Base-by-base conservation (phyloP, 1,139 yeast genomes). In the Geotrichum klebahnii region DNA sequence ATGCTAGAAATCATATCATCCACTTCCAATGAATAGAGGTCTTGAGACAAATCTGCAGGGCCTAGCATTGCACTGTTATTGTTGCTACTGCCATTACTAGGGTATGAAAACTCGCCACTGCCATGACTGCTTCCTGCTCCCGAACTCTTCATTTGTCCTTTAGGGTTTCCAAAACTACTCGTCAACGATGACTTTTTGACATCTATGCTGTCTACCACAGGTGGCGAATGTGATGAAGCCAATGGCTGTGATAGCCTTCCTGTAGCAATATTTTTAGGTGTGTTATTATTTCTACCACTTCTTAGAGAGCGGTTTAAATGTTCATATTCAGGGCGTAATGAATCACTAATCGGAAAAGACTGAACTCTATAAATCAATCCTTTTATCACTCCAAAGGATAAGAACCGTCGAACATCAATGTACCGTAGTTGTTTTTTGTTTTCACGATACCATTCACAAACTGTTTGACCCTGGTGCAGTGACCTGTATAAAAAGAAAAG, bases 351-450 rank as follows among this genome's bases (percentile, higher is more conserved):
- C 0, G 97, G 97, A 62, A 80, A 87, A 10, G 88, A 73, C 54
- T 85, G 78, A 1, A 89, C 86, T 47, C 97, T 70, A 64, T 89
- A 89, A 16, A 94, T 82, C 5, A 94, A 65, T 0, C 95, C 89
- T 55, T 88, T 78, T 34, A 88, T 72, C 2, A 88, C 76, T 0
- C 98, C 99, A 72, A 90, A 94, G 26, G 89, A 81, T 14, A 92
- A 73, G 61, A 94, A 87, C 46, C 96, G 70, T 54, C 97, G 73
- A 2, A 92, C 73, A 65, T 94, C 98, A 37, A 94, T 79, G 58
- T 80, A 78, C 26, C 70, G 69, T 28, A 94, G 68, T 6, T 72
- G 68, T 44, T 78, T 76, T 36, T 74, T 75, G 62, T 94, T 84
- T 55, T 80, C 76, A 34, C 67, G 74, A 63, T 80, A 86, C 97